Evolutionary conservation across 2,329 filamentous ascomycete species (phyloP).

Genomic region (Neophaeococcomyces aloes): DNA sequence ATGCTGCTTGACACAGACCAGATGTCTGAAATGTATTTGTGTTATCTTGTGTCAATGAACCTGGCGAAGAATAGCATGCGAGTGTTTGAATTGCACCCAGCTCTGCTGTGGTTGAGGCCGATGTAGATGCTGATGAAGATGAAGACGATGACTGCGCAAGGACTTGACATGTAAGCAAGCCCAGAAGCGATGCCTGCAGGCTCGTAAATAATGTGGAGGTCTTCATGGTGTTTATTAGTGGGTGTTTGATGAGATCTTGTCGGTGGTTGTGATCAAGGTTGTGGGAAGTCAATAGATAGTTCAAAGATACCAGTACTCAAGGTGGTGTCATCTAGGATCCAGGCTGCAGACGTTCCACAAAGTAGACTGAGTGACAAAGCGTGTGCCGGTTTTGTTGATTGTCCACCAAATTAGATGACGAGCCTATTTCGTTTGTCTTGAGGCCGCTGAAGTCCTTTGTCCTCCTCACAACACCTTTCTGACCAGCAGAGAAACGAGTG

Average conservation of each 20-base stretch:
- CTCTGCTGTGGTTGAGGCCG: constrained; percentile 8
- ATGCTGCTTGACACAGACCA: constrained; percentile 46
- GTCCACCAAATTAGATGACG: constrained; percentile 1
- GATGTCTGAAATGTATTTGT: constrained; percentile 42
- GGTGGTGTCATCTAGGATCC: neutral
- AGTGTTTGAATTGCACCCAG: constrained; percentile 16
- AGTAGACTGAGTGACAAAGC: constrained; percentile 5
- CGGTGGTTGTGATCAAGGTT: neutral
- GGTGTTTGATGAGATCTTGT: neutral
- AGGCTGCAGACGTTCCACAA: neutral
- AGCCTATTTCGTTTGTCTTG: neutral
- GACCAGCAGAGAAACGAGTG: constrained; percentile 3
- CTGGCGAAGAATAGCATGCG: constrained; percentile 41
- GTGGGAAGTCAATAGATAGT: neutral
- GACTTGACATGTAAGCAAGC: constrained; percentile 9
- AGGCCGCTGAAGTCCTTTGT: neutral
- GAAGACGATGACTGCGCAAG: constrained; percentile 13
- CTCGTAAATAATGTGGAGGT: constrained; percentile 11
- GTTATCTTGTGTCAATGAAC: constrained; percentile 40
- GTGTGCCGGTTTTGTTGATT: constrained; percentile 1
- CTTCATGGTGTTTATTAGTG: constrained; percentile 11
- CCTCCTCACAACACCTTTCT: constrained; percentile 1
- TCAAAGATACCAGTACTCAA: neutral
- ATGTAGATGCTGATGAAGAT: neutral
- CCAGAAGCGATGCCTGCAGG: constrained; percentile 12